These are phyloP conservation scores for Beauveria asiatica DNA, from an alignment of 2,329 filamentous ascomycete species.

Conservation along the genomic window DNA sequence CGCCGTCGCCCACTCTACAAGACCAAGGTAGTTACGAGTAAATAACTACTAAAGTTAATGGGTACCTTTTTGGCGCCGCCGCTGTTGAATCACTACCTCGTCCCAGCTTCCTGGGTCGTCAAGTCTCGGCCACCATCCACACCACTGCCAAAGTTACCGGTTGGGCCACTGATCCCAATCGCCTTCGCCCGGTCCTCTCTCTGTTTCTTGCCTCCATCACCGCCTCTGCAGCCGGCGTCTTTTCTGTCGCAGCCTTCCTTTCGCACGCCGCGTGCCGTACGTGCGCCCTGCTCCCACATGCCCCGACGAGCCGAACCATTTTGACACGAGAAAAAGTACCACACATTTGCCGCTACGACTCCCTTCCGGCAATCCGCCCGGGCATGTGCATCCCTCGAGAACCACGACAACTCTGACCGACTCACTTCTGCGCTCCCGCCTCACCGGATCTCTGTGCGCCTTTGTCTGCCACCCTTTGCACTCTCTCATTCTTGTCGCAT, in stretches of 20 bases:
- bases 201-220: slow-evolving; percentile 6
- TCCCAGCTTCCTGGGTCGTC: slow-evolving; percentile 10
- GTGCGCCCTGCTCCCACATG: background rate
- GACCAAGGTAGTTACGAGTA: too few species aligned
- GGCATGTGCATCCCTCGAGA: slow-evolving; percentile 2
- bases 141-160: background rate
- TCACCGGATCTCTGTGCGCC: background rate
- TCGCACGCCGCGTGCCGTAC: background rate
- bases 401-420: slow-evolving; percentile 2
- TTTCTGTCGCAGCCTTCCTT: background rate
- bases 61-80: background rate
- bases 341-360: background rate
- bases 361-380: background rate
- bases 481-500: background rate
- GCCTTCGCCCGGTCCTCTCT: background rate
- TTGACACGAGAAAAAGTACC: background rate
- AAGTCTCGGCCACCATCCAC: slow-evolving; percentile 5
- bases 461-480: background rate
- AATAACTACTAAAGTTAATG: too few species aligned
- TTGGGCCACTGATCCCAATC: slow-evolving; percentile 2
- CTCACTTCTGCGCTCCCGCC: background rate
- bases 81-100: background rate
- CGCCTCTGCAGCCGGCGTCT: background rate
- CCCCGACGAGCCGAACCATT: slow-evolving; percentile 2
- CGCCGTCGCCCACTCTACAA: background rate